phyloP scores from a whole-genome alignment of 441 rosid genomes.

The Raphanus hybrid region DNA sequence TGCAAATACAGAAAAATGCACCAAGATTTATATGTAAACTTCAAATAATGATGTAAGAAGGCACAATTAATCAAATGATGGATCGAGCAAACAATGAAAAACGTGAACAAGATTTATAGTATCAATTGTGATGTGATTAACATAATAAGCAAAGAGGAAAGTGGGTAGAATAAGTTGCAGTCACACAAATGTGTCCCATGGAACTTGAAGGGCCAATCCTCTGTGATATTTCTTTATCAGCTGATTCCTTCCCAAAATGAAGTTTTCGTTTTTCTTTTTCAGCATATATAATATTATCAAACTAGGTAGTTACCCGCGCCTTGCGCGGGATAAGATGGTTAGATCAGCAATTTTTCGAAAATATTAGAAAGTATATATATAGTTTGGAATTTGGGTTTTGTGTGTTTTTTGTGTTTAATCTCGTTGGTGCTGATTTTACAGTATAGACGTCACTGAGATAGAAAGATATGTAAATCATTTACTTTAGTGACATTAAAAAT shows the following conservation, averaged over 20 bases:
- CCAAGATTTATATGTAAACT: background rate
- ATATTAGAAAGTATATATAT: too few species aligned
- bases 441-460: too few species aligned
- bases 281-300: constrained; percentile 1
- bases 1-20: background rate
- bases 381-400: too few species aligned
- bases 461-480: too few species aligned
- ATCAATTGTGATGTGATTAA: background rate
- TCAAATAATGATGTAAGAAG: background rate
- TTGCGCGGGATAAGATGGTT: too few species aligned
- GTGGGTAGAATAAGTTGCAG: constrained; percentile 4
- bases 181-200: constrained; percentile 1
- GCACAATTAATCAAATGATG: background rate
- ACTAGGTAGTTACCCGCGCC: too few species aligned
- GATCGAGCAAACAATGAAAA: constrained; percentile 1
- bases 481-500: too few species aligned
- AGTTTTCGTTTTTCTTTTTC: background rate
- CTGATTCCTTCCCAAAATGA: constrained; percentile 26
- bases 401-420: too few species aligned
- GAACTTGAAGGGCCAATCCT: background rate
- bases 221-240: constrained; percentile 10
- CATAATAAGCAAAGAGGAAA: background rate
- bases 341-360: too few species aligned
- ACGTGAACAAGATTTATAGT: constrained; percentile 8
- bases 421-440: too few species aligned